These are phyloP conservation scores for Triticum timopheevii DNA, from an alignment of 176 grass and related monocot genomes.

Conservation along the genomic window DNA sequence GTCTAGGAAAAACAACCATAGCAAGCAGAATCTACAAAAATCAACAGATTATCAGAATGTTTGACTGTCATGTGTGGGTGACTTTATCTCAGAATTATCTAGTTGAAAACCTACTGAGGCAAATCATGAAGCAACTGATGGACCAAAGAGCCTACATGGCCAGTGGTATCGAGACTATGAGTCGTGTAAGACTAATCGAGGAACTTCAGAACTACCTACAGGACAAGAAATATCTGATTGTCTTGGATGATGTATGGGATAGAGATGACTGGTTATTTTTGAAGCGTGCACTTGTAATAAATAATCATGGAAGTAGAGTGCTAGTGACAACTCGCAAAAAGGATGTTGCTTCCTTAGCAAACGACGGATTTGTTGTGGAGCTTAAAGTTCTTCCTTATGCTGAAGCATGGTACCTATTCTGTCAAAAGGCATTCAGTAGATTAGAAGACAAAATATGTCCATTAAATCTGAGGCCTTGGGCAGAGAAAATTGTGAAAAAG, in stretches of 20 bases:
- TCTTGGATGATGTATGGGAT: slow-evolving; percentile 55
- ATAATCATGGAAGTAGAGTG: slow-evolving; percentile 14
- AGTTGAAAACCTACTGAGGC: slow-evolving; percentile 35
- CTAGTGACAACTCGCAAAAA: slow-evolving; percentile 43
- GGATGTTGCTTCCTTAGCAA: slow-evolving; percentile 37
- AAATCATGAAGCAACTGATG: slow-evolving; percentile 35
- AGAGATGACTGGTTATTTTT: slow-evolving; percentile 32
- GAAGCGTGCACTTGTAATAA: slow-evolving; percentile 23
- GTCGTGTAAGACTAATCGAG: slow-evolving; percentile 4
- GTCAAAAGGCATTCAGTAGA: slow-evolving; percentile 40
- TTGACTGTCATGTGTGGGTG: slow-evolving; percentile 45
- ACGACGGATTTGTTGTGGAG: background rate
- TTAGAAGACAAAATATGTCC: slow-evolving; percentile 11
- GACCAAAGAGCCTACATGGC: background rate
- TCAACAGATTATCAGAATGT: slow-evolving; percentile 10
- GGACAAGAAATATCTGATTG: slow-evolving; percentile 40
- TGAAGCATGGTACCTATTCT: slow-evolving; percentile 51
- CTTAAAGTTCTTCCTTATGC: slow-evolving; percentile 10
- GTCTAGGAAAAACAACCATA: slow-evolving; percentile 56
- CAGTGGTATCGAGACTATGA: slow-evolving; percentile 14
- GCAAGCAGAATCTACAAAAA: slow-evolving; percentile 41
- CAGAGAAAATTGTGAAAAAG: slow-evolving; percentile 36
- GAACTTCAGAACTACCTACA: slow-evolving; percentile 25
- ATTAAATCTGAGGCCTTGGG: slow-evolving; percentile 4
- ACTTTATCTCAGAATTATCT: slow-evolving; percentile 37